These are phyloP conservation scores for Neopestalotiopsis sp. DNA, from an alignment of 2,329 filamentous ascomycete genomes.

Conservation along the genomic window DNA sequence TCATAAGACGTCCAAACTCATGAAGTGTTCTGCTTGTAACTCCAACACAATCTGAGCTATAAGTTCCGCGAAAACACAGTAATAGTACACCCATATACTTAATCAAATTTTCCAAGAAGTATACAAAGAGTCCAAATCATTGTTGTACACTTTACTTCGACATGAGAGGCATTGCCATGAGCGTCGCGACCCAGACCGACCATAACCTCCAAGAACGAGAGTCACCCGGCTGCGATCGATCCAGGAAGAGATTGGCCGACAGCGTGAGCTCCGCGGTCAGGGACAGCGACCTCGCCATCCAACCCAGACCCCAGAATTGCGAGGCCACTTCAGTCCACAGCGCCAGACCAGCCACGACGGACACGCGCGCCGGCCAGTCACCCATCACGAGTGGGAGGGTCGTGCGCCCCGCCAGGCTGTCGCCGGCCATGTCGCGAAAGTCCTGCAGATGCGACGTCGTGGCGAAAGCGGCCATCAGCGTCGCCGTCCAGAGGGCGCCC, in stretches of 20 bases:
- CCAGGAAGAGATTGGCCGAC: background rate
- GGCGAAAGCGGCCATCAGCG: conserved; percentile 13
- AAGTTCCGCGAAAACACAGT: background rate
- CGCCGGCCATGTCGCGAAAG: conserved; percentile 22
- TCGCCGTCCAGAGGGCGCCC: conserved; percentile 11
- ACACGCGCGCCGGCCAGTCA: conserved; percentile 8
- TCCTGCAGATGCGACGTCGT: conserved; percentile 21
- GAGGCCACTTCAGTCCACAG: conserved; percentile 10
- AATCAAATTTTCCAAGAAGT: background rate
- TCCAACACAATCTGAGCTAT: too few relatives aligned
- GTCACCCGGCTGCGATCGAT: background rate
- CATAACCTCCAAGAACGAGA: conserved; percentile 10
- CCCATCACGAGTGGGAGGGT: conserved; percentile 20
- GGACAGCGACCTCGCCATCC: background rate
- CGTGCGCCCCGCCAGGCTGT: conserved; percentile 13
- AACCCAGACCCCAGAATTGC: conserved; percentile 17
- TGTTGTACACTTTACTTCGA: background rate
- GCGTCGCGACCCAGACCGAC: conserved; percentile 1
- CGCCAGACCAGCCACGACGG: conserved; percentile 4
- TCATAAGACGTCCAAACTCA: too few relatives aligned
- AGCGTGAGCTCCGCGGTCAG: background rate
- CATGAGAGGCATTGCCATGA: conserved; percentile 7
- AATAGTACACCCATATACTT: background rate
- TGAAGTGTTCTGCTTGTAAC: too few relatives aligned
- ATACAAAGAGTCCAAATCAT: background rate